phyloP scores from a whole-genome alignment of 208 protist genomes.

The Trypanosoma melophagium region DNA sequence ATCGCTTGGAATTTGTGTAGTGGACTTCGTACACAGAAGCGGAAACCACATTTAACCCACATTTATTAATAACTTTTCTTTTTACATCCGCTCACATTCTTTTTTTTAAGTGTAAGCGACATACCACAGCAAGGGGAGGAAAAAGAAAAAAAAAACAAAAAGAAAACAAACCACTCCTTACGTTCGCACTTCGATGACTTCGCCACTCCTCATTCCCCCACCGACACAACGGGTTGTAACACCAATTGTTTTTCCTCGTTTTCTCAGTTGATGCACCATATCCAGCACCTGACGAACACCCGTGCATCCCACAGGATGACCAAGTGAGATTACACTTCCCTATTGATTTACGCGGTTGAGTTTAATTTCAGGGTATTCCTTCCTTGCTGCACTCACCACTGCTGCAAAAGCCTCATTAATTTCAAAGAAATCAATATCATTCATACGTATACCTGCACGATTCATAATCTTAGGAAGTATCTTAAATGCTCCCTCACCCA shows the following conservation, averaged over 20 bases:
- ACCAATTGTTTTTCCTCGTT: constrained; percentile 55
- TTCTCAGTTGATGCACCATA: constrained; percentile 73
- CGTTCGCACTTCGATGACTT: constrained; percentile 68
- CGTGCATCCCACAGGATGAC: constrained; percentile 95
- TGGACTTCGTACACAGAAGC: too few relatives aligned
- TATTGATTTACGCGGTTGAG: constrained; percentile 90
- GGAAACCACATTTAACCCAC: too few relatives aligned
- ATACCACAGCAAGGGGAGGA: neutral
- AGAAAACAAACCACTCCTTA: constrained; percentile 18
- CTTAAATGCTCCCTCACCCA: constrained; percentile 88
- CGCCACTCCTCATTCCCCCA: constrained; percentile 92
- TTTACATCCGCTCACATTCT: too few relatives aligned
- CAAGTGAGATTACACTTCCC: constrained; percentile 94
- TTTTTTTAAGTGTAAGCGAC: too few relatives aligned
- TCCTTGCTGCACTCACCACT: constrained; percentile 88
- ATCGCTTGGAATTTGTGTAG: too few relatives aligned
- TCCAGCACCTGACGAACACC: constrained; percentile 87
- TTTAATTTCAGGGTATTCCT: constrained; percentile 81
- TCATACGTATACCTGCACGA: constrained; percentile 39
- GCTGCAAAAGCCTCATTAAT: constrained; percentile 98
- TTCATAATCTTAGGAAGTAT: constrained; percentile 86
- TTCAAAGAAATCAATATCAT: constrained; percentile 90
- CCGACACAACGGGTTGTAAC: constrained; percentile 95
- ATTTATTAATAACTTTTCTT: too few relatives aligned
- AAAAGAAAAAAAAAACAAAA: constrained; percentile 14